Conservation (phyloP, 192 early-diverging fungal species). For the Rhizophagus prolifer region DNA sequence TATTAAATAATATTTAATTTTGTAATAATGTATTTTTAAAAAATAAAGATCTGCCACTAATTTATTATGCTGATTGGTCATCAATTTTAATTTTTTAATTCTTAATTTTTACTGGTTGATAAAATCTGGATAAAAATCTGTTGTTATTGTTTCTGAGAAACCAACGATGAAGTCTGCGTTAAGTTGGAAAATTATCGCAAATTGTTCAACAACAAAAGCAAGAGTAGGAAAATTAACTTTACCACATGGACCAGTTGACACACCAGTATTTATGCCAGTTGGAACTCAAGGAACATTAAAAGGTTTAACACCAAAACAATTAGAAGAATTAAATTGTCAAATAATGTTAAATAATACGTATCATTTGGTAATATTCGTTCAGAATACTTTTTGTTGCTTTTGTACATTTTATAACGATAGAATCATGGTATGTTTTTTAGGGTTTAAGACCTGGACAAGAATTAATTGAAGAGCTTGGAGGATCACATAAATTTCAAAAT, state of each 20-base stretch:
- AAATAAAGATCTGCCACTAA: too few species aligned
- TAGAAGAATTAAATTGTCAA: conserved; percentile 73
- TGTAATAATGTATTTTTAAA: too few species aligned
- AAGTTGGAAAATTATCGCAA: conserved; percentile 68
- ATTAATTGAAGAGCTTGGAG: conserved; percentile 70
- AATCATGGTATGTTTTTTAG: conserved; percentile 18
- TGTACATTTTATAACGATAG: neutral
- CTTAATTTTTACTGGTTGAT: too few species aligned
- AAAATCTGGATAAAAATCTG: neutral
- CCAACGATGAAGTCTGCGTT: conserved; percentile 66
- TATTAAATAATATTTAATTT: too few species aligned
- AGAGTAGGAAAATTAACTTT: conserved; percentile 70
- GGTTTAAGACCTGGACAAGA: conserved; percentile 72
- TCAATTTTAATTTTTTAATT: neutral
- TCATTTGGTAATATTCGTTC: conserved; percentile 58
- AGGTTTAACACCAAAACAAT: conserved; percentile 74
- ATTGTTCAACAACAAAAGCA: conserved; percentile 82
- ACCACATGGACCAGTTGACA: conserved; percentile 79
- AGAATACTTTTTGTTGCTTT: neutral
- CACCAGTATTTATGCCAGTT: conserved; percentile 89
- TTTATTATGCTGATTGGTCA: neutral
- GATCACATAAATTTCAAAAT: conserved; percentile 76
- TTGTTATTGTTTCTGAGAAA: neutral
- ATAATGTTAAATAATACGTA: conserved; percentile 89
- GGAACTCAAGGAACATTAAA: conserved; percentile 85